Evolutionary conservation across 257 asterid species (phyloP).

Genomic region (Solanum neorickii): DNA sequence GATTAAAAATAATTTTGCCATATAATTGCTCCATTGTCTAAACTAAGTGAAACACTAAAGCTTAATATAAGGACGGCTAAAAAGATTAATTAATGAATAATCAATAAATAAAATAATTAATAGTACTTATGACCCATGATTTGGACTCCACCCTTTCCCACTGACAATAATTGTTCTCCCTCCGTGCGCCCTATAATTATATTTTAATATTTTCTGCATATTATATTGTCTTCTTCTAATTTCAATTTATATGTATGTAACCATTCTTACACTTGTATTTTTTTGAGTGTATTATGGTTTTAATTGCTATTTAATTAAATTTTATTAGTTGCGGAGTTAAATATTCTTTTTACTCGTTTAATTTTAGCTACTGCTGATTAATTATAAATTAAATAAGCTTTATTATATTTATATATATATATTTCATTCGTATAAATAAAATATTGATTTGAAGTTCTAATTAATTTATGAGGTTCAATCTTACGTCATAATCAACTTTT

Average conservation of each 20-base stretch:
- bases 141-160: slow-evolving; percentile 31
- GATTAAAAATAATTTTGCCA: background rate
- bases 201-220: slow-evolving; percentile 6
- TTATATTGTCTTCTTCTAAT: slow-evolving; percentile 7
- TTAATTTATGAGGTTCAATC: background rate
- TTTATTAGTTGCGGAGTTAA: background rate
- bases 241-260: background rate
- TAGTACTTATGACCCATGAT: slow-evolving; percentile 18
- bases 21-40: slow-evolving; percentile 17
- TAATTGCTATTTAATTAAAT: background rate
- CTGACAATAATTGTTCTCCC: slow-evolving; percentile 11
- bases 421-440: background rate
- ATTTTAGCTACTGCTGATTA: background rate
- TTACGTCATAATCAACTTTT: background rate
- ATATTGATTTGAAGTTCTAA: background rate
- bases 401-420: background rate
- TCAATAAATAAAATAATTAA: background rate
- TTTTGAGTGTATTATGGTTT: background rate
- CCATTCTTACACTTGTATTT: background rate
- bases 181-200: slow-evolving; percentile 35
- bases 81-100: background rate
- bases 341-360: background rate
- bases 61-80: slow-evolving; percentile 22
- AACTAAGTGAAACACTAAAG: slow-evolving; percentile 32
- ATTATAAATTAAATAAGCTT: background rate